These are phyloP conservation scores for Lantana camara DNA, from an alignment of 257 asterid species.

Conservation along the genomic window DNA sequence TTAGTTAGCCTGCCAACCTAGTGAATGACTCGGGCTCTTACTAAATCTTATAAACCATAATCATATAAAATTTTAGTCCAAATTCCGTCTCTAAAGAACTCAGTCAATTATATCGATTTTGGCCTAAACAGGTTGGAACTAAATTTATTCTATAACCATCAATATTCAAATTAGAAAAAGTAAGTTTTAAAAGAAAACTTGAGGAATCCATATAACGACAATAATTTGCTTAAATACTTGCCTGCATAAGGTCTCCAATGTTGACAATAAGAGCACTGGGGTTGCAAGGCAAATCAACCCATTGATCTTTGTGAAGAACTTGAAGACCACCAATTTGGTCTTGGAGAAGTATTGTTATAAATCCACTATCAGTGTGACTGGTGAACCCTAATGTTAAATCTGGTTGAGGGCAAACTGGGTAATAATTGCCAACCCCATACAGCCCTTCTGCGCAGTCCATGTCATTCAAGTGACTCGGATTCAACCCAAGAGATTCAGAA, in stretches of 20 bases:
- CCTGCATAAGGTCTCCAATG: constrained; percentile 36
- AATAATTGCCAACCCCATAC: constrained; percentile 17
- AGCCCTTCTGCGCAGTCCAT: constrained; percentile 41
- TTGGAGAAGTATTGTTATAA: constrained; percentile 33
- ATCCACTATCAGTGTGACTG: constrained; percentile 35
- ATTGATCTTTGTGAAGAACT: constrained; percentile 25
- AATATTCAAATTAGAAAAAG: too few species aligned
- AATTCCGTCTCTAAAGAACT: too few species aligned
- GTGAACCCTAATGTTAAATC: constrained; percentile 27
- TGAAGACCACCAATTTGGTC: constrained; percentile 35
- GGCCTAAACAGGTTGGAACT: too few species aligned
- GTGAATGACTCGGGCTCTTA: too few species aligned
- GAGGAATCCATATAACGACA: too few species aligned
- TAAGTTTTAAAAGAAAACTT: too few species aligned
- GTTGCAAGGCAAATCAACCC: constrained; percentile 32
- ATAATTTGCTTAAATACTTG: neutral
- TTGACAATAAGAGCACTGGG: constrained; percentile 31
- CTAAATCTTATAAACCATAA: too few species aligned
- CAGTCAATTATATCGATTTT: too few species aligned
- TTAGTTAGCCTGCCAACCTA: too few species aligned
- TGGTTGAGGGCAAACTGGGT: constrained; percentile 42
- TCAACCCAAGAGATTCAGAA: constrained; percentile 27
- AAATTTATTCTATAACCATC: too few species aligned
- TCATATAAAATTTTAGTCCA: too few species aligned
- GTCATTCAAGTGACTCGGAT: constrained; percentile 25